phyloP scores from a whole-genome alignment of 1,284 basidiomycete species.

The Ganoderma meredithae region DNA sequence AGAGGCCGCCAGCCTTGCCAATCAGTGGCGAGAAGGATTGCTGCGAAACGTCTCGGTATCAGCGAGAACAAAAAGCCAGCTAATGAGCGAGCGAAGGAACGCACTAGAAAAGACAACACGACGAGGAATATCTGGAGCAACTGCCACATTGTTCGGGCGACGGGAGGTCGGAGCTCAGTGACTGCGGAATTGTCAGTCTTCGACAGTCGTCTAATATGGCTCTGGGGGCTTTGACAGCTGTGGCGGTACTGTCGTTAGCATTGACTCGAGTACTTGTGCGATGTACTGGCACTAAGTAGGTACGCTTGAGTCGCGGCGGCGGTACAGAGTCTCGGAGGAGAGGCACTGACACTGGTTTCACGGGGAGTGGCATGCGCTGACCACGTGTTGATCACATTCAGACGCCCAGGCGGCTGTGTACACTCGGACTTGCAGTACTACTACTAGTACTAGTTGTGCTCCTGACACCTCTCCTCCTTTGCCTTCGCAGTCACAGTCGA shows the following conservation, averaged over 20 bases:
- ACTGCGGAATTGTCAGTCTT: not conserved
- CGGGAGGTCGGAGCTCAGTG: not conserved
- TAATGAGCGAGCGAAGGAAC: not conserved
- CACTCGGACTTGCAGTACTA: no score
- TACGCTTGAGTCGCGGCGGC: not conserved
- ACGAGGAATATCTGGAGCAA: not conserved
- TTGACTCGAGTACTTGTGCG: not conserved
- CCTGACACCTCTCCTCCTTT: no score
- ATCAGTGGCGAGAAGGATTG: constrained; percentile 8
- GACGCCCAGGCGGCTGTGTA: no score
- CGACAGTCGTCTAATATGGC: not conserved
- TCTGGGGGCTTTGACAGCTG: not conserved
- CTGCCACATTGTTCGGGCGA: not conserved
- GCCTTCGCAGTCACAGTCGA: no score
- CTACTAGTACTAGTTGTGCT: no score
- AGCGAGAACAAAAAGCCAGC: no score
- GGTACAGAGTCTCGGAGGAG: not conserved
- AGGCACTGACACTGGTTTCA: not conserved
- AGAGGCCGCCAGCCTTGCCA: not conserved
- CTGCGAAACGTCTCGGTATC: not conserved
- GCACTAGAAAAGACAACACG: not conserved
- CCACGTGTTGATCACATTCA: not conserved
- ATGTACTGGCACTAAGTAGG: not conserved
- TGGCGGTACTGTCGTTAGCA: not conserved
- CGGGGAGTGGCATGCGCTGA: not conserved